Percentiles rank a stretch among this genome's conserved stretches.
These are phyloP conservation scores for Penicillium lividum DNA, from an alignment of 495 filamentous ascomycete genomes.

Conservation along the genomic window DNA sequence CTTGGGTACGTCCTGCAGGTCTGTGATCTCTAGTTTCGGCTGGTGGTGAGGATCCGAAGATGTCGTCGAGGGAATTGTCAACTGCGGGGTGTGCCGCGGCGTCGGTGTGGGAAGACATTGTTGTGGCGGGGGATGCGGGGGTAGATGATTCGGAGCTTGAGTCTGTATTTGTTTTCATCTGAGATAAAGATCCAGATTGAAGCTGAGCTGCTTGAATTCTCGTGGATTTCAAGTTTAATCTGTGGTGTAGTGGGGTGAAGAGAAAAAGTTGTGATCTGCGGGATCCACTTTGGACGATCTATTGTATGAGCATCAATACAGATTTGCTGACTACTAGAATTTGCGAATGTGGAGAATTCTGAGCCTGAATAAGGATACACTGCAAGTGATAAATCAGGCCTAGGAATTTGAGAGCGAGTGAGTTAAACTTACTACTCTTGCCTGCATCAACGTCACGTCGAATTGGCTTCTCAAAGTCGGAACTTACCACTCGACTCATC, in stretches of 20 bases:
- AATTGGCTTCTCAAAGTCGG: no score
- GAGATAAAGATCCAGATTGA: background rate
- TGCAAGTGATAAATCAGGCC: no score
- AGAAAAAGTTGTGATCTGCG: conserved; percentile 12
- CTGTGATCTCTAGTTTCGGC: conserved; percentile 7
- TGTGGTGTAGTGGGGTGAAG: background rate
- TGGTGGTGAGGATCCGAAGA: conserved; percentile 49
- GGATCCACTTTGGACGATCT: background rate
- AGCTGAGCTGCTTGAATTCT: background rate
- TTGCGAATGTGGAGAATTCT: no score
- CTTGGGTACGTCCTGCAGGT: background rate
- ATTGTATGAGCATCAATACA: no score
- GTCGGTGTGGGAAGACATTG: conserved; percentile 26
- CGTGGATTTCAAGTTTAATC: background rate
- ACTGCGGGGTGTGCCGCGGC: conserved; percentile 18
- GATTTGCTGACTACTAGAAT: no score
- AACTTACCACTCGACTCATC: no score
- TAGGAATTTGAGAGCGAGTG: no score
- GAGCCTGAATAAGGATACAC: no score
- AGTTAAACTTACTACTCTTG: no score
- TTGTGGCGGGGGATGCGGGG: conserved; percentile 25
- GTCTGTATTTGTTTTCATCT: conserved; percentile 5
- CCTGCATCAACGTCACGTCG: no score
- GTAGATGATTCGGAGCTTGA: conserved; percentile 3
- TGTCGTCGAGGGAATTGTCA: conserved; percentile 47